Base-by-base conservation (phyloP, 2,329 filamentous ascomycete genomes). In the Sclerotinia minor region DNA sequence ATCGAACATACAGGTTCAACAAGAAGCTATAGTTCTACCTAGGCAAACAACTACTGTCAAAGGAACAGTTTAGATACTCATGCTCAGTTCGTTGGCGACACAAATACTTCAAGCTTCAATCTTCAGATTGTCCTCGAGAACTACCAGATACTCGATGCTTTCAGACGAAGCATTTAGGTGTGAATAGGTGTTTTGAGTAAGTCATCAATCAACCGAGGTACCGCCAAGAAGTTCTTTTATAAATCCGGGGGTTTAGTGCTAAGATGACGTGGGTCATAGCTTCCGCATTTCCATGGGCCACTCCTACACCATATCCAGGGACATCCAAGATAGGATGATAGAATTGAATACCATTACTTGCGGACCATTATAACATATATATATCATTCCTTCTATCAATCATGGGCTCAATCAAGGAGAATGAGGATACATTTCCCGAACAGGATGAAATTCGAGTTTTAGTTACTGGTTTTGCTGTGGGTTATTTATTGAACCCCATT, bases 391-490 rank as follows among this genome's bases (percentile, higher is more conserved):
- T 19, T 41, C 73, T 64, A 78, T 74, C 38, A 79, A 78, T 69
- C 19, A 75, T 74, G 72, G 71, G 72, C 19, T 73, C 72, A 8
- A 68, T 54, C 32, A 55, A 53, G 35, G 58, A 59, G 2, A 58
- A 67, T 17, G 29, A 44, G 32, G n/a, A 29, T 2, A 50, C 41
- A n/a, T 38, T n/a, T 35, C 53, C 41, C 13, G 17, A 67, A 19
- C 66, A 79, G 63, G 80, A 85, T 52, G 85, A 88, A 74, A 76
- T 87, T 70, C 85, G 81, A 32, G 82, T 88, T 68, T 79, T 88
- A 69, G 83, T 89, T 71, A 88, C 86, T 19, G 87, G 87, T 68
- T 89, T 88, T 75, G 83, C 80, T 67, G 86, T 89, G 81, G 68
- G 81, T 82, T 57, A 19, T 45, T 64, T 67, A 9, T 54, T 49